A percentile compares a stretch with the other conserved stretches of the same genome.
Conservation (phyloP, 495 filamentous ascomycete genomes). For the Podospora tetraspora region DNA sequence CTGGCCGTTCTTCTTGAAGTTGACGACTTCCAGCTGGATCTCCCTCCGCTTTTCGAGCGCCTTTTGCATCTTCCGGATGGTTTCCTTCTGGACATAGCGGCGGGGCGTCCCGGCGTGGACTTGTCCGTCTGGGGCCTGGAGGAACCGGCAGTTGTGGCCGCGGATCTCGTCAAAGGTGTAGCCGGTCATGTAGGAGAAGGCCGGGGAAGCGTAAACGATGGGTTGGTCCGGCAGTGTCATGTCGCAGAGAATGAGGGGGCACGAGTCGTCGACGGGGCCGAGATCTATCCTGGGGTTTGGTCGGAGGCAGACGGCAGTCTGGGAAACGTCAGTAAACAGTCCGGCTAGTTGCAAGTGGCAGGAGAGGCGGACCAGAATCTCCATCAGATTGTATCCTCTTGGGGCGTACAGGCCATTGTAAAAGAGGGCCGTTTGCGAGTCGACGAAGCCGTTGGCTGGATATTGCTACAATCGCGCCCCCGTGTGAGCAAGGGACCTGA, state of each 20-base stretch:
- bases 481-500: constrained; percentile 3
- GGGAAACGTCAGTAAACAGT: constrained; percentile 4
- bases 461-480: neutral
- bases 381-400: constrained; percentile 44
- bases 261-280: constrained; percentile 43
- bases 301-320: constrained; percentile 38
- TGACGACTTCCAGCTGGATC: constrained; percentile 40
- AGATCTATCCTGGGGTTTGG: constrained; percentile 42
- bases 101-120: constrained; percentile 27
- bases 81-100: constrained; percentile 33
- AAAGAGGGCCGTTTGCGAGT: constrained; percentile 36
- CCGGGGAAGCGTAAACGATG: constrained; percentile 45
- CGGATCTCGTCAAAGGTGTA: constrained; percentile 39
- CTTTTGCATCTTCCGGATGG: constrained; percentile 34
- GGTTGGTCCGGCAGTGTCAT: constrained; percentile 39
- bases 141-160: constrained; percentile 50
- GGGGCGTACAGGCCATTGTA: constrained; percentile 45
- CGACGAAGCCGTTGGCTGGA: neutral
- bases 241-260: constrained; percentile 47
- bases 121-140: constrained; percentile 41
- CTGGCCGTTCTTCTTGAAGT: constrained; percentile 46
- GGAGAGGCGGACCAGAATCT: constrained; percentile 37
- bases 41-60: constrained; percentile 38
- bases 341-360: neutral
- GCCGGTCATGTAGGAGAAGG: constrained; percentile 42